Base-by-base conservation (phyloP, 257 asterid genomes). In the Solanum corneliomulleri region DNA sequence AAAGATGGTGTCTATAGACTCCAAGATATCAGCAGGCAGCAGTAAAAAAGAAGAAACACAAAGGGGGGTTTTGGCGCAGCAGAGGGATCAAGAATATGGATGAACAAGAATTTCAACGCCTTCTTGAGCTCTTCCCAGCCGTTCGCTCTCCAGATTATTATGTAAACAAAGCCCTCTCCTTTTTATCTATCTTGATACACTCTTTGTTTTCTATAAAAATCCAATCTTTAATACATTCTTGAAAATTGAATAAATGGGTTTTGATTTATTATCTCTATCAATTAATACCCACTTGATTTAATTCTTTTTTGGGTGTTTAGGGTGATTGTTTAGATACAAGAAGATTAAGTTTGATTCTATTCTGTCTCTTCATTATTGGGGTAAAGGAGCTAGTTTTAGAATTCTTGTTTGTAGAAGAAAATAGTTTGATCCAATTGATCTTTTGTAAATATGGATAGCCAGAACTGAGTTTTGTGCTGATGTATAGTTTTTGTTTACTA, bases 41-140 rank as follows among this genome's bases (percentile, higher is more conserved):
- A 44, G 41, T 18, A 37, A 74, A 37, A 10, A 20, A 0, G 7
- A 35, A 11, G 11, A 2, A 6, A 35, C 2, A 14, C 62, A 18
- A 52, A 16, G 70, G 33, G 70, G 70, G 16, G 4, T 4, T 62
- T n/a, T 23, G n/a, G 69, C 7, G 69, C 14, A 41, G 82, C 58
- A 39, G 62, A 11, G 64, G 27, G 62, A 25, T 77, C 83, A 77
- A 12, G 47, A 14, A 44, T 14, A 95, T 95, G 93, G 95, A 93
- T 74, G 95, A 90, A 77, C 72, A 35, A 33, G 96, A 95, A 89
- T 95, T 95, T 87, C 92, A 91, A 42, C 94, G 92, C 11, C 84
- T 92, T 76, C 93, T 95, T 80, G 95, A 93, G 33, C 93, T 93
- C 85, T 95, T 95, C 87, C 97, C 98, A 58, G 88, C 94, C 49